These are phyloP conservation scores for Conticribra weissflogii DNA, from an alignment of 108 stramenopile genomes.

Conservation along the genomic window DNA sequence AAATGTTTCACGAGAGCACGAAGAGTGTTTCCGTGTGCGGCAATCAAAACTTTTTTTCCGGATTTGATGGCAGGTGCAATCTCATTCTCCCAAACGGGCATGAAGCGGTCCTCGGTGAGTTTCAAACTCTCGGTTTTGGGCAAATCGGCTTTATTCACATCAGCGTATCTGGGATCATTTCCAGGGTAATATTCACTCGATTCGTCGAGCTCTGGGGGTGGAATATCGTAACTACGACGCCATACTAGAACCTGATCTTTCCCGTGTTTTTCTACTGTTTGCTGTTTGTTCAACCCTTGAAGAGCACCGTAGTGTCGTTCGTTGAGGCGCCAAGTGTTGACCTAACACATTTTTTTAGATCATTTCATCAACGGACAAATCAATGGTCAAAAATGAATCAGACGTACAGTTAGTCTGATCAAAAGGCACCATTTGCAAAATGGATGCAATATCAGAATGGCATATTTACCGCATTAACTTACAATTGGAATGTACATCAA, in stretches of 20 bases:
- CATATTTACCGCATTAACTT: constrained; percentile 33
- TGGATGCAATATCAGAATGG: not conserved
- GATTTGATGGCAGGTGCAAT: constrained; percentile 89
- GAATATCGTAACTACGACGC: constrained; percentile 95
- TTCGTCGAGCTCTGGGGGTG: constrained; percentile 88
- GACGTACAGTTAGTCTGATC: not conserved
- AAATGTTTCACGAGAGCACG: constrained; percentile 98
- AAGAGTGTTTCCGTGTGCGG: constrained; percentile 99
- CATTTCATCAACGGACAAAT: too few relatives aligned
- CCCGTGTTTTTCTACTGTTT: constrained; percentile 95
- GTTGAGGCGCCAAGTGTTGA: constrained; percentile 89
- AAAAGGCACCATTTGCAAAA: not conserved
- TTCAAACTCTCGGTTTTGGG: constrained; percentile 90
- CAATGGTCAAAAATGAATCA: not conserved
- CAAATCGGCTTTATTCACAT: constrained; percentile 70
- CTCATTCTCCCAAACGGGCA: constrained; percentile 90
- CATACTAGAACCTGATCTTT: constrained; percentile 96
- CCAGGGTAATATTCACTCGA: constrained; percentile 82
- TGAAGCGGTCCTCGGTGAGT: constrained; percentile 91
- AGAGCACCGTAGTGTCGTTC: constrained; percentile 94
- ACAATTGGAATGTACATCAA: constrained; percentile 94
- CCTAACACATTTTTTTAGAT: too few relatives aligned
- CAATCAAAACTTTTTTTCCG: constrained; percentile 96
- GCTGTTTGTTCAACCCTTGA: constrained; percentile 97
- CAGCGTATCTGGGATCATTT: constrained; percentile 87